Base-by-base conservation (phyloP, 495 filamentous ascomycete genomes). In the Aspergillus sclerotioniger region DNA sequence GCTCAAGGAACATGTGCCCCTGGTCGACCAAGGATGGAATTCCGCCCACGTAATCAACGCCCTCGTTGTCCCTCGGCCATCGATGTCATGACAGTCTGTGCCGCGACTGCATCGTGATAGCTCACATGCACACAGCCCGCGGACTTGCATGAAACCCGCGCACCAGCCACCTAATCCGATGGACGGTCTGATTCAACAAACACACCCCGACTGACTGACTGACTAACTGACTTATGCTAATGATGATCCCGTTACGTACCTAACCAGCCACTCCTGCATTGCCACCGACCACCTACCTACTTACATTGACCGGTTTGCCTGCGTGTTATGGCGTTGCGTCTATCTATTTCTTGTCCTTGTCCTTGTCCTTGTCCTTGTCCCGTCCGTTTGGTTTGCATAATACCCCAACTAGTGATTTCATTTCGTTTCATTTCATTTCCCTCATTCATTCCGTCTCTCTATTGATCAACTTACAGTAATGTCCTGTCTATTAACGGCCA, bases 1-100 rank as follows among this genome's bases (percentile, higher is more conserved):
- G 37, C 78, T 96, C 15, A 83, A 86, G 56, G 90, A 94, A 61
- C 76, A 78, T 32, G 64, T 79, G 21, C 73, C 87, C 0, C 67
- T 96, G 15, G 65, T 71, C 16, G 79, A 76, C 29, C 90, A 92
- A 62, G 89, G 88, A 25, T 96, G 90, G 90, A 80, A 84, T 62
- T 77, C 82, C 54, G 90, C 85, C 19, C 80, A 92, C 70, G 78
- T 93, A 20, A 71, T 96, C 53, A 96, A 93, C 67, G 91, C 90
- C 7, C 68, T 94, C 55, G 85, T 96, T 51, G 88, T 88, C 62
- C 64, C 65, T 8, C 71, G 67, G 51, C 54, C 49, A 41, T 61
- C 59, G 12, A 37, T 55, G 5, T 63, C 63, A 33, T 71, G 61
- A 62, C 32, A 51, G 19, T 25, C 9, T 6, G 7, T 35, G 20